These are phyloP conservation scores for Polygonum maritimum DNA, from an alignment of 148 eudicot genomes.

Conservation along the genomic window DNA sequence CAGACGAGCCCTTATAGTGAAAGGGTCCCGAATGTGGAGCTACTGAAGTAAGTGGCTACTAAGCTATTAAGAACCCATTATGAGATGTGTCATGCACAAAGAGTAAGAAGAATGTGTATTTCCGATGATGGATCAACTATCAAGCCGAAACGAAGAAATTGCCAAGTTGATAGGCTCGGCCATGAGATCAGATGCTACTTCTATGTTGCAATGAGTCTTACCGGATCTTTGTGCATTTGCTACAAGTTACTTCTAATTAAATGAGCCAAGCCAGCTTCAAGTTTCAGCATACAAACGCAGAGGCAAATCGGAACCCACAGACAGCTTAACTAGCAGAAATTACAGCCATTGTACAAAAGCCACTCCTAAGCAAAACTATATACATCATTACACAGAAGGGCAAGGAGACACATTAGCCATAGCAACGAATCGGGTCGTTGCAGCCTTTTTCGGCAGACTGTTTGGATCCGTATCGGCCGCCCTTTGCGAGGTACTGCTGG, in stretches of 20 bases:
- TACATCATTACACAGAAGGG: background rate
- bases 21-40: too few relatives aligned
- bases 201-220: background rate
- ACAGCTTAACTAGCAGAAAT: too few relatives aligned
- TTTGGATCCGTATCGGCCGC: background rate
- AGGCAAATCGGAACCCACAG: background rate
- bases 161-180: background rate
- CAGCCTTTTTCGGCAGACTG: slow-evolving; percentile 4
- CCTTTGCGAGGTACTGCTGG: slow-evolving; percentile 5
- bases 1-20: too few relatives aligned
- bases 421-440: slow-evolving; percentile 9
- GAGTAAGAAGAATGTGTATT: background rate
- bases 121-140: too few relatives aligned
- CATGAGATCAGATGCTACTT: background rate
- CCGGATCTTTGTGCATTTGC: too few relatives aligned
- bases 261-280: too few relatives aligned
- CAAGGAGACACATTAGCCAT: background rate
- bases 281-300: background rate
- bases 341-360: background rate
- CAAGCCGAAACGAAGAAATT: too few relatives aligned
- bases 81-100: background rate
- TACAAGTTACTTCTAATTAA: too few relatives aligned
- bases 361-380: background rate
- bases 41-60: too few relatives aligned
- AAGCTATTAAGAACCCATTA: background rate